Evolutionary conservation across 768 basidiomycete genomes (phyloP).

Genomic region (Lactarius vividus): DNA sequence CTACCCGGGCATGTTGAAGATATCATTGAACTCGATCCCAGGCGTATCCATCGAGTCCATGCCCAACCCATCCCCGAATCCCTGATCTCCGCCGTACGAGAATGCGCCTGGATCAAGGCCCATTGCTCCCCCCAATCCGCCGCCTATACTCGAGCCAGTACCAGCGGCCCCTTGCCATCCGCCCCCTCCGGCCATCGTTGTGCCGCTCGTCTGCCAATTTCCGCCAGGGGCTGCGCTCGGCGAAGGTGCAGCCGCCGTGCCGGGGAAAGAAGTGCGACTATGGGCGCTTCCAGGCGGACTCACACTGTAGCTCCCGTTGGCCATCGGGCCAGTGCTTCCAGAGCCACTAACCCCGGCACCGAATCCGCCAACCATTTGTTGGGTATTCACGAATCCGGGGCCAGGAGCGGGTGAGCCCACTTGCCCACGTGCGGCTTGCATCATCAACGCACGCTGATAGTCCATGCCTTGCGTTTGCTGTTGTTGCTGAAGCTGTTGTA

Average conservation of each 20-base stretch:
- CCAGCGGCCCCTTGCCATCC: constrained; percentile 14
- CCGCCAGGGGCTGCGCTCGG: constrained; percentile 14
- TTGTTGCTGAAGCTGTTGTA: constrained; percentile 32
- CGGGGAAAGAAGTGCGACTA: constrained; percentile 24
- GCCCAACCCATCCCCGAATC: constrained; percentile 20
- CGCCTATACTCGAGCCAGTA: constrained; percentile 12
- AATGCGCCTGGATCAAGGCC: constrained; percentile 20
- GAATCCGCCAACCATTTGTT: constrained; percentile 21
- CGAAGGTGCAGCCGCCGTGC: constrained; percentile 22
- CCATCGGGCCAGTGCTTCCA: constrained; percentile 3
- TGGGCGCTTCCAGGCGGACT: constrained; percentile 27
- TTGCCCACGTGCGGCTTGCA: constrained; percentile 16
- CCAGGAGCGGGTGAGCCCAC: constrained; percentile 11
- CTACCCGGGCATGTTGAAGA: constrained; percentile 26
- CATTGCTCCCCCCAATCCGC: constrained; percentile 16
- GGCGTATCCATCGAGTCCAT: constrained; percentile 25
- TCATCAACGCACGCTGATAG: constrained; percentile 24
- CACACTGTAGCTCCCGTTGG: constrained; percentile 25
- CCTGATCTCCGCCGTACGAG: constrained; percentile 20
- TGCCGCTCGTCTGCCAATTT: constrained; percentile 19
- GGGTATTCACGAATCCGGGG: constrained; percentile 21
- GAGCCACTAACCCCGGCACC: constrained; percentile 16
- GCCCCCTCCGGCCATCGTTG: constrained; percentile 3
- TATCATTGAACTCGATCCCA: constrained; percentile 28
- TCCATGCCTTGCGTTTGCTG: constrained; percentile 27